phyloP scores from a whole-genome alignment of 306 rosid genomes.

The Vigna radiata region DNA sequence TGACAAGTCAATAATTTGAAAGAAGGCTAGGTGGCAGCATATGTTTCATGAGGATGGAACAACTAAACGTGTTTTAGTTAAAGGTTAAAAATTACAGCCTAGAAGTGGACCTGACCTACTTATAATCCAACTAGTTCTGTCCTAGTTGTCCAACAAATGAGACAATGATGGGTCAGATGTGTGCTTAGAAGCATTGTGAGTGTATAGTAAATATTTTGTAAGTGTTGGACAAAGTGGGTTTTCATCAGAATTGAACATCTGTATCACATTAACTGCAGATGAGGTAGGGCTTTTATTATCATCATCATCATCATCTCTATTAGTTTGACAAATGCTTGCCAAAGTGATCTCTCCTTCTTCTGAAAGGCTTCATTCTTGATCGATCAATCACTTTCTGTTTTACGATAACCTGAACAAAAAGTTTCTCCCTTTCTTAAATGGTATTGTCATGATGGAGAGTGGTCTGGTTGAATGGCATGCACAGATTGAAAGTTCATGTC shows the following conservation, averaged over 20 bases:
- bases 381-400: conserved; percentile 64
- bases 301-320: conserved; percentile 38
- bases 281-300: conserved; percentile 34
- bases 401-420: conserved; percentile 53
- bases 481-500: conserved; percentile 38
- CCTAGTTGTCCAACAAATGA: conserved; percentile 58
- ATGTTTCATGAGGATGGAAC: conserved; percentile 52
- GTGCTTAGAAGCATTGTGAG: conserved; percentile 39
- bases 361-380: conserved; percentile 41
- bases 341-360: conserved; percentile 38
- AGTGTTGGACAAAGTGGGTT: conserved; percentile 36
- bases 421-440: conserved; percentile 48
- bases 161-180: conserved; percentile 58
- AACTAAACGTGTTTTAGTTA: conserved; percentile 51
- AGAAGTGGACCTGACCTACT: conserved; percentile 68
- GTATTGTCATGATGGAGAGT: conserved; percentile 45
- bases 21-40: conserved; percentile 46
- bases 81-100: conserved; percentile 63
- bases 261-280: conserved; percentile 49
- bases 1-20: conserved; percentile 50
- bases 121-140: conserved; percentile 58
- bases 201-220: conserved; percentile 31
- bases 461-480: conserved; percentile 48
- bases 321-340: conserved; percentile 53
- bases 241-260: conserved; percentile 45